These are phyloP conservation scores for Wickerhamiella sergipiensis DNA, from an alignment of 805 yeast genomes.

Conservation along the genomic window DNA sequence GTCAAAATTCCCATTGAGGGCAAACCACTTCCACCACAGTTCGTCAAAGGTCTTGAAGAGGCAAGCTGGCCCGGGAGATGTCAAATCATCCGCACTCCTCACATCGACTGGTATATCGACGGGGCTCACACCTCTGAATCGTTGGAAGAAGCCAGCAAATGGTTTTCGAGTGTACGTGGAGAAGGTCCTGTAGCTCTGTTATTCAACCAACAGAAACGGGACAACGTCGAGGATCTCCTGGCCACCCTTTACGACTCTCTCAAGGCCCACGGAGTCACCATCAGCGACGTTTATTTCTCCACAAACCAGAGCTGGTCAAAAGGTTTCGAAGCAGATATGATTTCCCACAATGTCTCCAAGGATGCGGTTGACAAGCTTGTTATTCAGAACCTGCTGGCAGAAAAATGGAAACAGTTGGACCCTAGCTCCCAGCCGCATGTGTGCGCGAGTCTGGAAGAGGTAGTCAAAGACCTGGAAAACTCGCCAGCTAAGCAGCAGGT, in stretches of 20 bases:
- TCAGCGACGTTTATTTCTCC: slow-evolving; percentile 44
- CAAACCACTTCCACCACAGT: slow-evolving; percentile 12
- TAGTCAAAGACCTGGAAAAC: slow-evolving; percentile 39
- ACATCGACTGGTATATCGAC: slow-evolving; percentile 70
- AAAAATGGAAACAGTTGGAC: slow-evolving; percentile 48
- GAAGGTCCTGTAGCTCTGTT: slow-evolving; percentile 36
- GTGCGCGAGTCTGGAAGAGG: slow-evolving; percentile 62
- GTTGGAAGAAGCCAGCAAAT: slow-evolving; percentile 60
- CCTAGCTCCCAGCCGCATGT: slow-evolving; percentile 32
- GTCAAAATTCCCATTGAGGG: slow-evolving; percentile 13
- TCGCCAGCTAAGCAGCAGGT: slow-evolving; percentile 40
- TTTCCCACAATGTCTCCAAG: slow-evolving; percentile 71
- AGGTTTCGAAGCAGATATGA: slow-evolving; percentile 67
- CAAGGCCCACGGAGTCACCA: slow-evolving; percentile 20
- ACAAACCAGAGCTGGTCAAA: slow-evolving; percentile 86
- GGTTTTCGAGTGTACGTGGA: slow-evolving; percentile 41
- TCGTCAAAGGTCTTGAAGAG: slow-evolving; percentile 12
- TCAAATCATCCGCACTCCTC: slow-evolving; percentile 43
- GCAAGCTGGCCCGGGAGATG: slow-evolving; percentile 90
- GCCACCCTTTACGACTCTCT: slow-evolving; percentile 27
- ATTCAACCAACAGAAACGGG: slow-evolving; percentile 92
- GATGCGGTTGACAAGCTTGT: slow-evolving; percentile 65
- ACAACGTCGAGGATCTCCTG: slow-evolving; percentile 48
- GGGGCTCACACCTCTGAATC: slow-evolving; percentile 96
- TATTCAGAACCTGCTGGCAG: slow-evolving; percentile 65